Base-by-base conservation (phyloP, 2,329 filamentous ascomycete genomes). In the Chrysoporthe puriensis region DNA sequence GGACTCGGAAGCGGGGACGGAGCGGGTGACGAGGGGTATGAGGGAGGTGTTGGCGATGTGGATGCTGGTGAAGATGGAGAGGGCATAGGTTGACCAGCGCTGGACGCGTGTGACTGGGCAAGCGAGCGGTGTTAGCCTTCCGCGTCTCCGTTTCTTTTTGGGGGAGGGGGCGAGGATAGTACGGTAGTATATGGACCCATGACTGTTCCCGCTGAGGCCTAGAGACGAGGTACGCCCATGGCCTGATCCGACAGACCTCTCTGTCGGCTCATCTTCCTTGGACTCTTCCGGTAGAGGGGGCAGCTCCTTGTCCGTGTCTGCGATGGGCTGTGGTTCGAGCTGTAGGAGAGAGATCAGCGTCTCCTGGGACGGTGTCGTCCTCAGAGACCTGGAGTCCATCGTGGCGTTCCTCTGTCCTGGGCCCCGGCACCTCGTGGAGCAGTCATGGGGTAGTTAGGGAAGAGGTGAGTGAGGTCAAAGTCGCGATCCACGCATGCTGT, bases 1-100 rank as follows among this genome's bases (percentile, higher is more conserved):
- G 62, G 89, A 89, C 76, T 97, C 94, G 69, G 91, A 91, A 63
- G 88, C 86, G 9, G 90, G 82, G 7, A 96, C 87, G 58, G 91
- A 93, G 67, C 85, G 87, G 52, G 91, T 93, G 62, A 90, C 73
- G 48, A 96, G 86, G 0, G 93, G 94, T 71, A 96, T 90, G 56
- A 97, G 77, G 8, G 92, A 92, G 44, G 93, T 95, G 73, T 94
- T 97, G 74, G 89, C 85, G 70, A 96, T 83, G 80, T 97, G 94
- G 67, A 96, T 84, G 42, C 88, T 84, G 44, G 90, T 85, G 81
- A 95, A 97, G 72, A 92, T 81, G 70, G 88, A 88, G 75, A 93
- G 94, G 71, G 91, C 88, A 81, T 97, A 96, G 72, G 91, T 93
- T 0, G 93, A 96, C 83, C 97, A 97, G 77, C 89, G 91, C 78